Base-by-base conservation (phyloP, 495 filamentous ascomycete species). In the Tuber borchii region DNA sequence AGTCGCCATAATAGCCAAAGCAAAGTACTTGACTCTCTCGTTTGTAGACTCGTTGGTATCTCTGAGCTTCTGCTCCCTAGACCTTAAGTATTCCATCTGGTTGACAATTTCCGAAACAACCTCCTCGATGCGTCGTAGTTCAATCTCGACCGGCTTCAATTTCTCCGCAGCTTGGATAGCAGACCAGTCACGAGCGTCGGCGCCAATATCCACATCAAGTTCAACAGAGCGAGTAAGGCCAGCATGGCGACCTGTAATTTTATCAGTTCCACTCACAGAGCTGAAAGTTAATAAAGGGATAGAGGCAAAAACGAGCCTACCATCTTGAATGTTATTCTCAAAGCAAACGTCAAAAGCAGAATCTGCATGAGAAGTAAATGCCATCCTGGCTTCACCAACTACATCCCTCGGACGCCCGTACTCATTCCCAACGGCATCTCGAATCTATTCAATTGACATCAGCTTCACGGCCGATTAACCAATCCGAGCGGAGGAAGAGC, bases 21-120 rank as follows among this genome's bases (percentile, higher is more conserved):
- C 94, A 84, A 99, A 99, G 93, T 93, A 98, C 86, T 98, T 99
- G 73, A 99, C 95, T 74, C 95, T 89, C 85, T 93, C 95, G 86
- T 99, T 99, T 73, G 95, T 99, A 87, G 95, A 97, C 90, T 99
- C 95, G 85, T 99, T 99, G 80, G 95, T 99, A 87, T 99, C 95
- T 81, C 95, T 88, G 73, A 99, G 90, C 85, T 92, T 95, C 89
- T 97, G 94, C 87, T 99, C 95, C 80, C 95, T 88, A 12, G 86
- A 83, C 74, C 96, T 88, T 68, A 99, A 90, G 87, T 98, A 99
- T 75, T 96, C 93, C 91, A 95, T 95, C 87, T 96, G 93, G 71
- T 85, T 85, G 45, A 94, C 93, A 78, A 96, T 89, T 82, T 97
- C 93, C 42, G 85, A 85, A 51, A 94, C 91, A 84, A 95, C 87